Evolutionary conservation across 225 moss, liverwort and hornwort species (phyloP).

Genomic region (Climacium dendroides): DNA sequence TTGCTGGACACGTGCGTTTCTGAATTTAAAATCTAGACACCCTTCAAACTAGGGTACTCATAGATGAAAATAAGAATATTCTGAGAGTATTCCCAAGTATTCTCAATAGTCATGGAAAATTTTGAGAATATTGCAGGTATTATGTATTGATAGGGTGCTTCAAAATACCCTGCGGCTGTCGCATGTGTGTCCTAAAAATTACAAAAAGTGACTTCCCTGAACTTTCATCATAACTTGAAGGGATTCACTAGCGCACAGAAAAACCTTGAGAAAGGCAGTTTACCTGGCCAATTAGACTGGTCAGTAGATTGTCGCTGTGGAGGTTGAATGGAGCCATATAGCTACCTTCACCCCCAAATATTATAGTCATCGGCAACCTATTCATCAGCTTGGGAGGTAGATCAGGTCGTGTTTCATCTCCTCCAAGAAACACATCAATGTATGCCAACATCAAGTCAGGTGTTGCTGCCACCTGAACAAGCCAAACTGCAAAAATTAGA

Average conservation of each 20-base stretch:
- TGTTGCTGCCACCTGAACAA: conserved; percentile 83
- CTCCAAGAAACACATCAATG: conserved; percentile 95
- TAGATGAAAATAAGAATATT: not conserved
- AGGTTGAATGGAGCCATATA: conserved; percentile 95
- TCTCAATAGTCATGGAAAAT: not conserved
- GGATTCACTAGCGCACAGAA: not conserved
- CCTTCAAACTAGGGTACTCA: not conserved
- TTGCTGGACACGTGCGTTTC: not conserved
- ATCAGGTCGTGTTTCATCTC: conserved; percentile 90
- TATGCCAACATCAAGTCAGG: conserved; percentile 95
- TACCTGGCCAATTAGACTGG: conserved; percentile 85
- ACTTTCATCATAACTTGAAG: not conserved
- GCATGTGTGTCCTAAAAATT: not conserved
- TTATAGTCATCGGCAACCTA: conserved; percentile 81
- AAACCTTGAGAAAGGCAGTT: not conserved
- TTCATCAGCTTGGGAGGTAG: conserved; percentile 78
- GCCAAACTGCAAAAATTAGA: not conserved
- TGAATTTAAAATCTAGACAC: not conserved
- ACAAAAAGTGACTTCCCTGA: not conserved
- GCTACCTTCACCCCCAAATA: conserved; percentile 89
- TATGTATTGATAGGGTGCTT: not conserved
- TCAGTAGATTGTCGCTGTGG: conserved; percentile 94
- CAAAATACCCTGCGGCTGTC: not conserved
- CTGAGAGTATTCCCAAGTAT: not conserved
- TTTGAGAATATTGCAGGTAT: not conserved